phyloP scores from a whole-genome alignment of 768 basidiomycete species.

The Suillus paluster region DNA sequence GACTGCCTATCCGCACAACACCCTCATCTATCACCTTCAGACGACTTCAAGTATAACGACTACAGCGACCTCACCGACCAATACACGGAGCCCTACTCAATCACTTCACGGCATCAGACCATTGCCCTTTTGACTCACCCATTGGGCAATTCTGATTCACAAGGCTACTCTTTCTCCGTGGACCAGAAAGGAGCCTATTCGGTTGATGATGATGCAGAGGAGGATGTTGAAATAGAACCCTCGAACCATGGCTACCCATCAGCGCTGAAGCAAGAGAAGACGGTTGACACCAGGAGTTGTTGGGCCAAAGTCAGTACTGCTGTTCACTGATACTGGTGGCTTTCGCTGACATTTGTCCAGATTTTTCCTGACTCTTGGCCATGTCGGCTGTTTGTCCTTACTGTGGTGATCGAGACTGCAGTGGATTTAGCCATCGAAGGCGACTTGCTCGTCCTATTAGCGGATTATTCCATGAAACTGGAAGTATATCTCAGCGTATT shows the following conservation, averaged over 20 bases:
- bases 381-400: conserved; percentile 82
- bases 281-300: conserved; percentile 45
- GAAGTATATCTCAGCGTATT: conserved; percentile 92
- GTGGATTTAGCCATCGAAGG: conserved; percentile 89
- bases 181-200: conserved; percentile 46
- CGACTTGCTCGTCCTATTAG: conserved; percentile 77
- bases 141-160: conserved; percentile 27
- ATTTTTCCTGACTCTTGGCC: conserved; percentile 82
- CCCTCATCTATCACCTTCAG: conserved; percentile 22
- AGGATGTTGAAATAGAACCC: conserved; percentile 46
- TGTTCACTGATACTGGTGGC: conserved; percentile 7
- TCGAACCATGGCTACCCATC: conserved; percentile 34
- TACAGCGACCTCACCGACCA: conserved; percentile 59
- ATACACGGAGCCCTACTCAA: conserved; percentile 61
- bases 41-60: conserved; percentile 73
- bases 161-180: conserved; percentile 51
- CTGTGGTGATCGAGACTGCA: conserved; percentile 83
- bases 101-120: conserved; percentile 59
- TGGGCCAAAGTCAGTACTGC: conserved; percentile 55
- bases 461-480: conserved; percentile 63
- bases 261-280: conserved; percentile 30
- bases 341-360: conserved; percentile 40
- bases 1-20: conserved; percentile 33
- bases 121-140: conserved; percentile 54
- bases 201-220: conserved; percentile 19